Evolutionary conservation across 352 stramenopile genomes (phyloP), one percentile per base, ranked within the genome.

Genomic region (Phytophthora ohioensis): DNA sequence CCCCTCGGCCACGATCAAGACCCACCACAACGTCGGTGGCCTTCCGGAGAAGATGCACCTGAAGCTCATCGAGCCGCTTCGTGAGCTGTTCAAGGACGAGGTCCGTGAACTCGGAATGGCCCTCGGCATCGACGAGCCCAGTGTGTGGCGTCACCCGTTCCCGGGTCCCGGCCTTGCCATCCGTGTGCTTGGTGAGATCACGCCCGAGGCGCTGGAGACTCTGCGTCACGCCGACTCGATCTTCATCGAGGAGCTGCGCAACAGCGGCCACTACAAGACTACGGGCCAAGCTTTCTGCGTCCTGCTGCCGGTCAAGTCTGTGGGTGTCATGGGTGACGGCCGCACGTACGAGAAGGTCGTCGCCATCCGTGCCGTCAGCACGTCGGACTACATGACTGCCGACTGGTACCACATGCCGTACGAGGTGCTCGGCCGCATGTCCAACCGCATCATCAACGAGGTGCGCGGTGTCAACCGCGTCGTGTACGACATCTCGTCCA

Each of bases 301-400:
- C 38, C 82, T 99, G 58, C 82, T 99, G 62, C 98, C 98, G 27
- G 89, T 98, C 58, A 98, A 99, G 76, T 98, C 90, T 57, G 98
- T 99, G 3, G 98, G 98, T 51, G 98, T 99, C 57, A 99, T 99
- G 97, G 97, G 98, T 69, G 98, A 99, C 76, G 93, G 95, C 38
- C 90, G 97, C 64, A 99, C 97, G 36, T 99, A 99, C 82, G 97
- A 99, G 69, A 98, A 97, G 76, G 91, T 98, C 34, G 71, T 97
- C 59, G 94, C 93, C 63, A 97, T 99, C 56, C 94, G 98, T 57
- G 98, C 95, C 67, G 98, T 99, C 27, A 97, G 97, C 64, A 99
- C 98, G n/a, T 99, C 94, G 32, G 98, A 99, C 81, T 99, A 98
- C 81, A 99, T 99, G 98, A 99, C 98, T 31, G 98, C 98, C 15